These are phyloP conservation scores for Chaetomium strumarium DNA, from an alignment of 2,329 filamentous ascomycete species.

Conservation along the genomic window DNA sequence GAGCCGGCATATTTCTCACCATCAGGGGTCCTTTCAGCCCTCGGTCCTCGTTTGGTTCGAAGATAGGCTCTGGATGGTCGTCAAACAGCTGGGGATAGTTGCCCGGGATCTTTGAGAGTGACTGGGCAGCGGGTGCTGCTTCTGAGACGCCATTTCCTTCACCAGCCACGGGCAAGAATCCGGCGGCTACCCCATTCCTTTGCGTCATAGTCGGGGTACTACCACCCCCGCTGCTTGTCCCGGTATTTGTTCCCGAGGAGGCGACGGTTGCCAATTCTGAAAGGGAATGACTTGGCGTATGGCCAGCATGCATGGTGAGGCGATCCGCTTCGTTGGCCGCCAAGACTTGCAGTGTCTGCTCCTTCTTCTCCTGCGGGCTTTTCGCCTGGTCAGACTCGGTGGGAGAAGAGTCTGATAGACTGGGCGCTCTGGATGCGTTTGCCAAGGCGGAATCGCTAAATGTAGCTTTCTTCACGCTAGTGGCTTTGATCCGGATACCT, in stretches of 20 bases:
- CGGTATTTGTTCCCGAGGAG: conserved; percentile 37
- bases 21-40: conserved; percentile 48
- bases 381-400: conserved; percentile 26
- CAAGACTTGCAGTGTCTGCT: conserved; percentile 41
- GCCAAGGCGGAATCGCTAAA: conserved; percentile 38
- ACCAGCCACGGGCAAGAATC: background rate
- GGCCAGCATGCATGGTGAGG: conserved; percentile 57
- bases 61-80: conserved; percentile 23
- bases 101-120: conserved; percentile 20
- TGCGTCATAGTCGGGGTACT: conserved; percentile 33
- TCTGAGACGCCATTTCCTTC: background rate
- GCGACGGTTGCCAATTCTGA: conserved; percentile 44
- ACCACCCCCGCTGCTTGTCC: conserved; percentile 36
- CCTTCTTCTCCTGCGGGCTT: conserved; percentile 32
- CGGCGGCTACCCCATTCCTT: conserved; percentile 17
- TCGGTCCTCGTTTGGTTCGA: conserved; percentile 40
- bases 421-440: conserved; percentile 26
- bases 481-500: conserved; percentile 51
- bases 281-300: conserved; percentile 56
- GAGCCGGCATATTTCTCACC: conserved; percentile 49
- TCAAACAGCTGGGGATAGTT: conserved; percentile 11
- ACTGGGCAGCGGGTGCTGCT: background rate
- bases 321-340: conserved; percentile 44
- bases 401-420: conserved; percentile 27
- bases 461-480: conserved; percentile 46